Evolutionary conservation across 164 flowering plant genomes (phyloP).

Genomic region (Hamamelis virginiana): DNA sequence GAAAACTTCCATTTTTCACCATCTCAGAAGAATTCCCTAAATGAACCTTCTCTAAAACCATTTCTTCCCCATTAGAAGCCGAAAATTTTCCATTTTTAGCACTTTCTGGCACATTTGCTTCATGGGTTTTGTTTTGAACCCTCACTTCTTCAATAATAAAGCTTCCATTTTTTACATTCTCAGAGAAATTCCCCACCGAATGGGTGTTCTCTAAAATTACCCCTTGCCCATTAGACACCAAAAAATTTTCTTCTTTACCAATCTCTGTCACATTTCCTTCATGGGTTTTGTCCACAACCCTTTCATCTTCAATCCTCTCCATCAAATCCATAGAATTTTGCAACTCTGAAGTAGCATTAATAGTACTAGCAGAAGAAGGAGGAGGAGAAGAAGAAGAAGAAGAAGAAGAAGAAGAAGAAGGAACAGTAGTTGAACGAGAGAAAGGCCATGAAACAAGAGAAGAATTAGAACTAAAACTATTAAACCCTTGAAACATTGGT

Average conservation of each 20-base stretch:
- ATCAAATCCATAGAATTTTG: background rate
- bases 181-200: constrained; percentile 19
- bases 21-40: constrained; percentile 14
- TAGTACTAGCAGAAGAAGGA: constrained; percentile 12
- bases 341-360: constrained; percentile 1
- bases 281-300: constrained; percentile 8
- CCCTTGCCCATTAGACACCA: constrained; percentile 12
- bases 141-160: constrained; percentile 6
- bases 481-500: constrained; percentile 32
- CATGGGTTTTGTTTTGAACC: constrained; percentile 10
- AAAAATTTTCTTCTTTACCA: constrained; percentile 12
- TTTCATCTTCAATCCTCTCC: background rate
- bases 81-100: constrained; percentile 11
- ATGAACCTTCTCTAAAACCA: background rate
- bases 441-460: constrained; percentile 30
- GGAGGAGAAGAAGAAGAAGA: constrained; percentile 3
- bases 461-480: constrained; percentile 15
- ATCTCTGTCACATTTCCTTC: constrained; percentile 14
- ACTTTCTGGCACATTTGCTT: constrained; percentile 12
- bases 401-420: constrained; percentile 11
- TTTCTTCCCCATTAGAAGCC: constrained; percentile 2
- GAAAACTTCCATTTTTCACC: constrained; percentile 11
- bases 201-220: constrained; percentile 20
- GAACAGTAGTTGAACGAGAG: constrained; percentile 17
- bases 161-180: constrained; percentile 23